These are phyloP conservation scores for Tuber borchii DNA, from an alignment of 495 filamentous ascomycete genomes.

Conservation along the genomic window DNA sequence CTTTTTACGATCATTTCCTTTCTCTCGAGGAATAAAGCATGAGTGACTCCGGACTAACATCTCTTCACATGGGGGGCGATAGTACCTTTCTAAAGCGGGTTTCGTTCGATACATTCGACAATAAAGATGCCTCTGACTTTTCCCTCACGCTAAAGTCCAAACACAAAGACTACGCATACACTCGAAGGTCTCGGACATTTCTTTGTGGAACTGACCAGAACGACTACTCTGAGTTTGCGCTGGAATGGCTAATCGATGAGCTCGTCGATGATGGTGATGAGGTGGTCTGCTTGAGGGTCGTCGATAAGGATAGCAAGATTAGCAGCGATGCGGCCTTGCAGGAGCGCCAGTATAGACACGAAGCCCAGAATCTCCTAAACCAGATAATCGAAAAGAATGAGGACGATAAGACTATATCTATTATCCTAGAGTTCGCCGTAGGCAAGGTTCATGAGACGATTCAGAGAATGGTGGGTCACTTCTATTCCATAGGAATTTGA, in stretches of 20 bases:
- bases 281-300: constrained; percentile 84
- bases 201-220: constrained; percentile 92
- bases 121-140: constrained; percentile 69
- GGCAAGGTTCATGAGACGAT: constrained; percentile 91
- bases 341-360: constrained; percentile 67
- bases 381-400: constrained; percentile 79
- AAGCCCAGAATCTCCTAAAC: constrained; percentile 69
- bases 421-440: constrained; percentile 82
- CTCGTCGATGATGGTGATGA: constrained; percentile 95
- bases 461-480: constrained; percentile 70
- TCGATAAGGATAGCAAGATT: constrained; percentile 77
- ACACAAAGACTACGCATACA: constrained; percentile 82
- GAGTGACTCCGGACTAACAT: constrained; percentile 33
- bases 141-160: constrained; percentile 81
- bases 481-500: background rate
- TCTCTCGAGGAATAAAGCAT: background rate
- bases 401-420: constrained; percentile 74
- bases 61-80: constrained; percentile 22
- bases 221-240: constrained; percentile 87
- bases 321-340: constrained; percentile 61
- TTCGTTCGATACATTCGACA: constrained; percentile 90
- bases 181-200: constrained; percentile 79
- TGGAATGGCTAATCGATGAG: constrained; percentile 91
- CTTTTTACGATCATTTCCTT: background rate
- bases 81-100: constrained; percentile 50